A percentile compares a stretch with the other conserved stretches of the same genome.
phyloP scores from a whole-genome alignment of 2,329 filamentous ascomycete genomes.

The Calonectria honghensis region DNA sequence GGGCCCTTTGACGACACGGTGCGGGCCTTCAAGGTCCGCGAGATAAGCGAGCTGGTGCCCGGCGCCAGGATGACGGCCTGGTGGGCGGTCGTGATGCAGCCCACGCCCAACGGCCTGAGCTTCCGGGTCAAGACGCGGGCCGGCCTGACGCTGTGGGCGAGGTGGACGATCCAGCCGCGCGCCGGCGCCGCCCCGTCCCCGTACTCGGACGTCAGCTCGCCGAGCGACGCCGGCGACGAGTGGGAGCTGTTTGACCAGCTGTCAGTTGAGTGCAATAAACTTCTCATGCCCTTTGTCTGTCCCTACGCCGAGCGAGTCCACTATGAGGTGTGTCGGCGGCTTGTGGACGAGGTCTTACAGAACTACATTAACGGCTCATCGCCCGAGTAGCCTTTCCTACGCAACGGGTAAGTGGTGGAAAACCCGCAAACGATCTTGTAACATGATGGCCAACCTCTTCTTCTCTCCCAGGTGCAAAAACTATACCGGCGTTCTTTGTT shows the following conservation, averaged over 20 bases:
- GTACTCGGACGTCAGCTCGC: slow-evolving; percentile 18
- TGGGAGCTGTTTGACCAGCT: slow-evolving; percentile 12
- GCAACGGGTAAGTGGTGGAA: slow-evolving; percentile 1
- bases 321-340: slow-evolving; percentile 5
- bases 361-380: slow-evolving; percentile 13
- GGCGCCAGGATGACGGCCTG: slow-evolving; percentile 17
- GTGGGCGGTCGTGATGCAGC: slow-evolving; percentile 17
- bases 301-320: slow-evolving; percentile 19
- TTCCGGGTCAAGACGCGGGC: slow-evolving; percentile 15
- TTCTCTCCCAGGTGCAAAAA: neutral
- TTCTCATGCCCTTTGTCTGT: slow-evolving; percentile 13
- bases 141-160: slow-evolving; percentile 12
- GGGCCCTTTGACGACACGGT: slow-evolving; percentile 58
- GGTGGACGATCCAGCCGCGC: slow-evolving; percentile 14
- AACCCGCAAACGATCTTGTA: neutral
- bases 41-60: slow-evolving; percentile 21
- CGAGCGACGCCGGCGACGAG: slow-evolving; percentile 12
- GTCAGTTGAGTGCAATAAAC: slow-evolving; percentile 12
- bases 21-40: slow-evolving; percentile 51
- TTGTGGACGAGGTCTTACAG: slow-evolving; percentile 13
- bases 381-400: neutral
- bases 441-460: slow-evolving; percentile 13
- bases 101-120: slow-evolving; percentile 9
- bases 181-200: neutral
- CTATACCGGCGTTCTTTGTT: neutral